phyloP scores from a whole-genome alignment of 495 filamentous ascomycete genomes.

The Pseudoneurospora amorphoporcata region DNA sequence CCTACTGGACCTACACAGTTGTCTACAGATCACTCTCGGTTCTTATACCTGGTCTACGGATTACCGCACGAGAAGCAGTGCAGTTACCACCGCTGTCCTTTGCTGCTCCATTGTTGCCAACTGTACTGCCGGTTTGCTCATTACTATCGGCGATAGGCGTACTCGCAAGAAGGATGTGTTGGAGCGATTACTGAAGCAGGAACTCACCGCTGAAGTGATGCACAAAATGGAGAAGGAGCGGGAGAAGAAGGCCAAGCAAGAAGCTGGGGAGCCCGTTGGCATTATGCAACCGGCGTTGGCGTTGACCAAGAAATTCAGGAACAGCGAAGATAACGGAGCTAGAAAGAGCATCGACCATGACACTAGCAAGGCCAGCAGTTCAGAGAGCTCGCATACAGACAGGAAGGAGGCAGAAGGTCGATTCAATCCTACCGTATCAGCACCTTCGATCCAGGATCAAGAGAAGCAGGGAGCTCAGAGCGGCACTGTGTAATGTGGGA shows the following conservation, averaged over 20 bases:
- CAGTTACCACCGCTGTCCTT: slow-evolving; percentile 67
- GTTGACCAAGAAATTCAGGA: not conserved
- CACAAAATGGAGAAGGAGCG: slow-evolving; percentile 56
- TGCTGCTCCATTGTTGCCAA: slow-evolving; percentile 66
- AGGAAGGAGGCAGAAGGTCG: not conserved
- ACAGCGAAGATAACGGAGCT: not conserved
- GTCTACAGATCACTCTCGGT: slow-evolving; percentile 66
- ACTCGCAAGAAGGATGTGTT: slow-evolving; percentile 76
- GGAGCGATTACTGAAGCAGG: slow-evolving; percentile 60
- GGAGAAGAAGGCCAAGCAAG: slow-evolving; percentile 20
- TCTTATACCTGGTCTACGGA: slow-evolving; percentile 63
- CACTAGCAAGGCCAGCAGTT: not conserved
- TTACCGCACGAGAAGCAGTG: slow-evolving; percentile 51
- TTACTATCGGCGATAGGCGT: slow-evolving; percentile 58
- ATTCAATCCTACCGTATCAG: not conserved
- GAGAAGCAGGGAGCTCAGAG: not conserved
- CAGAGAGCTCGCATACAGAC: not conserved
- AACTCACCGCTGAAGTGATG: slow-evolving; percentile 63
- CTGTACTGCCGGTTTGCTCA: slow-evolving; percentile 58
- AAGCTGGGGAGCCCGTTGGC: not conserved
- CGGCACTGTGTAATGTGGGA: not conserved
- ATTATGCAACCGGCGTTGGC: not conserved
- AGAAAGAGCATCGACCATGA: not conserved
- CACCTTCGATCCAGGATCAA: not conserved
- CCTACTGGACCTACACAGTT: slow-evolving; percentile 63